Evolutionary conservation across 2,329 filamentous ascomycete genomes (phyloP), one percentile per base, ranked within the genome.

Genomic region (Neodidymelliopsis sp.): DNA sequence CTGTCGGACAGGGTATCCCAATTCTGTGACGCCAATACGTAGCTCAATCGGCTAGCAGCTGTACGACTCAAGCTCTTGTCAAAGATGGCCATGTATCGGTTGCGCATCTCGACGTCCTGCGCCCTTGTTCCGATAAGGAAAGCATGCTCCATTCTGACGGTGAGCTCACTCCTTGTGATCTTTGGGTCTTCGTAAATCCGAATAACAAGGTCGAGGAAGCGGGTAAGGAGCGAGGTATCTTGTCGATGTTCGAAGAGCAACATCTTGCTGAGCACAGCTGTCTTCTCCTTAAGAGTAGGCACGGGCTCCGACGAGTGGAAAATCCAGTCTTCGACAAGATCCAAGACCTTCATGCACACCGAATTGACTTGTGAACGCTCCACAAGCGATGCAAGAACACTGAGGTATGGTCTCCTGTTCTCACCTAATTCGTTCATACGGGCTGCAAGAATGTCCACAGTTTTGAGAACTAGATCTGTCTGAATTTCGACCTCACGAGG

Each of bases 191-290:
- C 95, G 70, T 99, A 99, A 51, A 99, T 97, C 37, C 92, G 87
- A 61, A 99, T 96, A 19, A 99, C 94, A 19, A 99, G 84, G 58
- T 97, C 90, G 49, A 99, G 80, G 77, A 97, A 99, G 68, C 93
- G 93, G 60, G 88, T 91, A 48, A 99, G 80, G 76, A 99, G 87
- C 0, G 88, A 91, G 23, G 87, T 84, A 67, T 97, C 93, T 20
- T 82, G 77, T 28, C 94, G 84, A 48, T 90, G 85, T 74, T 99
- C 94, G 61, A 99, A 99, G 0, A 92, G 87, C 12, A 97, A 78
- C 94, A 99, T 99, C 76, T 99, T 99, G 65, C 96, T 92, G n/a
- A 99, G 77, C 1, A 99, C 94, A 1, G 95, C 95, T 0, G 93
- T 97, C 78, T 99, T 99, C 75, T 99, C 95, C 73, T 99, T 99